Evolutionary conservation across 2,329 filamentous ascomycete species (phyloP).

Genomic region (Cercospora brassicicola): DNA sequence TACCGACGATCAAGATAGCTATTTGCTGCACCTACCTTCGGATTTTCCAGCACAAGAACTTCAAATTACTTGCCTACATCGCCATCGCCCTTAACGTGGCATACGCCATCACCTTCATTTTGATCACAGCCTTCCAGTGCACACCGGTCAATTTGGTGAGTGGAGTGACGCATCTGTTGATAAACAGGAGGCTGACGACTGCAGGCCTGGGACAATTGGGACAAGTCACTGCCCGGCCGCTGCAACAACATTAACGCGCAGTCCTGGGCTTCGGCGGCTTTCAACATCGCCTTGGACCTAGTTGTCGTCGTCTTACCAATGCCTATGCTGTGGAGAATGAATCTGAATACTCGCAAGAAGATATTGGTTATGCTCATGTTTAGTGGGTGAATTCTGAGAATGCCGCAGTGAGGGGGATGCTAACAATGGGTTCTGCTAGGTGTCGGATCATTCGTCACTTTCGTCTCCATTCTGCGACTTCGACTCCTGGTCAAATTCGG

Average conservation of each 20-base stretch:
- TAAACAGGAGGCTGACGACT: not conserved
- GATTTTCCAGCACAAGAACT: constrained; percentile 20
- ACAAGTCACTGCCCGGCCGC: constrained; percentile 14
- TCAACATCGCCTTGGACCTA: constrained; percentile 25
- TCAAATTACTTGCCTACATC: constrained; percentile 17
- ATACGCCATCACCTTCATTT: constrained; percentile 20
- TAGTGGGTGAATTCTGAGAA: constrained; percentile 3
- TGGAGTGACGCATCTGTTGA: not conserved
- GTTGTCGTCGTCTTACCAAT: constrained; percentile 22
- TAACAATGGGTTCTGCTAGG: constrained; percentile 8
- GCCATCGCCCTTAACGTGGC: constrained; percentile 22
- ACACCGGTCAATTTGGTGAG: constrained; percentile 17
- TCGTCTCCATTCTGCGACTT: constrained; percentile 23
- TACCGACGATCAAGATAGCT: constrained; percentile 24
- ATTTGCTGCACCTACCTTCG: constrained; percentile 25
- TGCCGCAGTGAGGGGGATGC: not conserved
- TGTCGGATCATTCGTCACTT: constrained; percentile 24
- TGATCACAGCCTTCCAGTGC: constrained; percentile 26
- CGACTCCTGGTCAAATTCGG: constrained; percentile 21
- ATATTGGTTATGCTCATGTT: constrained; percentile 27
- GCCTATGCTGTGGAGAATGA: constrained; percentile 26
- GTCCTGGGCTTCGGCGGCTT: constrained; percentile 22
- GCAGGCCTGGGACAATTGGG: constrained; percentile 24
- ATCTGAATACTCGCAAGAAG: constrained; percentile 25
- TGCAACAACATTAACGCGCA: constrained; percentile 27